Evolutionary conservation across 1,284 basidiomycete species (phyloP), one percentile per base, ranked within the genome.

Genomic region (Clitocybe nebularis): DNA sequence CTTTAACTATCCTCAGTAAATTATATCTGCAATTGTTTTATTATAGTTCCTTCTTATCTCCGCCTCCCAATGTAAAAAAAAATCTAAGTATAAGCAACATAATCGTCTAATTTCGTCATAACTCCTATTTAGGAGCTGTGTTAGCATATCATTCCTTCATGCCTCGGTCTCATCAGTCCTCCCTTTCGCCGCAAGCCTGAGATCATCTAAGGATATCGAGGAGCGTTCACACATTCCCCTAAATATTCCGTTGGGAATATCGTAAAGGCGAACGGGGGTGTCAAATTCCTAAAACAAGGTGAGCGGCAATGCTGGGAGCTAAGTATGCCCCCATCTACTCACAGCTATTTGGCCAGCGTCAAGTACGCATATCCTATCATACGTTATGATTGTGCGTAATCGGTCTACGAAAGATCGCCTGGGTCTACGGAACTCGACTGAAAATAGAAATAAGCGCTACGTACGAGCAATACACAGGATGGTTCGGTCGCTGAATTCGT

Each of bases 401-500:
- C 87, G 80, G 58, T 89, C 84, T 74, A 57, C 11, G 20, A 43
- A 40, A 48, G 39, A n/a, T n/a, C n/a, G n/a, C n/a, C n/a, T n/a
- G n/a, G n/a, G n/a, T n/a, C n/a, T n/a, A n/a, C n/a, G 36, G 7
- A 39, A 37, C 21, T 35, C 10, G 37, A 20, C 20, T 36, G 9
- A 22, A 19, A 8, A 29, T 8, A 9, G 7, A 10, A 13, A 26
- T 25, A 34, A 32, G 8, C 32, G 36, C 37, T 8, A 71, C 75
- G 54, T 55, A 80, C 81, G 84, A 50, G 85, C 86, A 46, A 91
- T 89, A 57, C 84, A 90, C 6, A 91, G 61, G 39, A 90, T 79
- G 0, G 91, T 93, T 40, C 84, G 78, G 57, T 87, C 80, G 34
- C 69, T 67, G 66, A 93, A 93, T 66, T 92, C 89, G 35, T 72